phyloP scores from a whole-genome alignment of 1,139 yeast species.

The Schizosaccharomyces versatilis region DNA sequence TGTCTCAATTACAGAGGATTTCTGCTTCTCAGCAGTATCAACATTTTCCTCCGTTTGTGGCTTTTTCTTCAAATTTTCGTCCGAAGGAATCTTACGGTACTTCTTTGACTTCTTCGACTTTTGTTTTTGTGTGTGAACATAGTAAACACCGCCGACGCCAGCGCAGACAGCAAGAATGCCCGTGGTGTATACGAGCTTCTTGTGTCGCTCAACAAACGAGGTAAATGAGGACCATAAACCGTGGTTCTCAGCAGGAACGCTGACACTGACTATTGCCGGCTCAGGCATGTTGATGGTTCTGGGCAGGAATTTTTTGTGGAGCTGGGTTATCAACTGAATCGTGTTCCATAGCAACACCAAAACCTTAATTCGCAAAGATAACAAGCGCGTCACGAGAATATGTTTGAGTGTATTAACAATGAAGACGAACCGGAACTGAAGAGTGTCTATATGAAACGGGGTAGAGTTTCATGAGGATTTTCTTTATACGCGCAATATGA shows the following conservation, averaged over 20 bases:
- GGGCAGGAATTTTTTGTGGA: neutral
- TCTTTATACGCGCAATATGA: too few relatives aligned
- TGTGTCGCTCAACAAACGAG: conserved; percentile 3
- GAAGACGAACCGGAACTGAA: neutral
- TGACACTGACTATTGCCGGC: neutral
- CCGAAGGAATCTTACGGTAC: too few relatives aligned
- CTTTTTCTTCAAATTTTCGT: neutral
- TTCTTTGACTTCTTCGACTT: neutral
- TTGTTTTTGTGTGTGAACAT: conserved; percentile 1
- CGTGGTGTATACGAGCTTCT: conserved; percentile 6
- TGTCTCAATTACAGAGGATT: neutral
- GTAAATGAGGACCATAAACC: neutral
- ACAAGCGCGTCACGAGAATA: neutral
- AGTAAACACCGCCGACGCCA: conserved; percentile 9
- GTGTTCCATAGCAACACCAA: neutral
- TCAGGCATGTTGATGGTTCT: conserved; percentile 2
- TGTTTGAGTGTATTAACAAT: neutral
- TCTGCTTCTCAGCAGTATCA: neutral
- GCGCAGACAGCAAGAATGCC: conserved; percentile 7
- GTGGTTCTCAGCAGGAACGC: neutral
- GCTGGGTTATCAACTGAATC: neutral
- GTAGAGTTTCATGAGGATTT: neutral
- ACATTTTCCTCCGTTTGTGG: neutral
- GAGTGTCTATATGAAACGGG: neutral
- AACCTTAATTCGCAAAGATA: neutral